These are phyloP conservation scores for Zancudomyces culisetae DNA, from an alignment of 371 early-diverging fungal species.

Conservation along the genomic window DNA sequence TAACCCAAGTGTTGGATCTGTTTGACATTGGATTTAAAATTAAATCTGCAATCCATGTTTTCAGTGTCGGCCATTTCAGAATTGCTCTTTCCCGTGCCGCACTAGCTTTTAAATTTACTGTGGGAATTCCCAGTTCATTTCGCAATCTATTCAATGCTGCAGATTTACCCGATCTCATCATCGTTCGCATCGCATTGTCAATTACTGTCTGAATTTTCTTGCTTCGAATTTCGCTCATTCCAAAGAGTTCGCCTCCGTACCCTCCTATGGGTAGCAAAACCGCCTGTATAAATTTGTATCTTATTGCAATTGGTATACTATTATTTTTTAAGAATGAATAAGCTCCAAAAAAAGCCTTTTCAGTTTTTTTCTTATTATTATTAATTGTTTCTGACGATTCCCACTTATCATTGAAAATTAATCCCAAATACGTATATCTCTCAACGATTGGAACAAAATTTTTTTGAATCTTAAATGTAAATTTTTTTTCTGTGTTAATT, in stretches of 20 bases:
- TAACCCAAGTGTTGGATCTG: background rate
- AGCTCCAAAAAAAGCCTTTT: background rate
- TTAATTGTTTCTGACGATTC: background rate
- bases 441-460: background rate
- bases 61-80: background rate
- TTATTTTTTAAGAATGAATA: background rate
- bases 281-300: background rate
- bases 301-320: background rate
- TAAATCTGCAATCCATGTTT: background rate
- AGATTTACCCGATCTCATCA: background rate
- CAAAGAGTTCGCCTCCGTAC: background rate
- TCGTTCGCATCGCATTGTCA: background rate
- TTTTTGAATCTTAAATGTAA: background rate
- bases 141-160: background rate
- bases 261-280: background rate
- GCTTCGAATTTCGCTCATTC: constrained; percentile 1
- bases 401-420: background rate
- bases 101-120: background rate
- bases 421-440: background rate
- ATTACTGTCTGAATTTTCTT: background rate
- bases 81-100: background rate
- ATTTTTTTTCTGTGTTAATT: background rate
- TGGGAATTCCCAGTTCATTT: background rate
- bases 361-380: background rate
- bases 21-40: background rate